Evolutionary conservation across 768 basidiomycete species (phyloP), one percentile per base, ranked within the genome.

Genomic region (Collybia sordida): DNA sequence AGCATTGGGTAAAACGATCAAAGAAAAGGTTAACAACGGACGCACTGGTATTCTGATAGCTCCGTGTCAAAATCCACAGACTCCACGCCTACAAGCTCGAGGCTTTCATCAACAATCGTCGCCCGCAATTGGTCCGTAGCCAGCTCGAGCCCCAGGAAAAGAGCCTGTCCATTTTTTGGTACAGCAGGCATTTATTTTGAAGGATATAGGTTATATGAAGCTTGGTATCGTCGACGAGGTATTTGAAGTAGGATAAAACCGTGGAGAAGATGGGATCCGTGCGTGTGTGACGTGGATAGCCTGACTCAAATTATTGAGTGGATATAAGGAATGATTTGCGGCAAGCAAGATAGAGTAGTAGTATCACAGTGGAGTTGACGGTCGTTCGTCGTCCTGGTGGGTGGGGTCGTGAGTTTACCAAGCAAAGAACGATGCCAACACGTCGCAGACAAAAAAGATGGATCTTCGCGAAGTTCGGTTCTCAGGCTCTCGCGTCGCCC

Each of bases 121-220:
- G 89, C 91, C 42, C 89, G 81, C 38, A 93, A 71, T 68, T 91
- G 87, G 74, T 93, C 91, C 28, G 85, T 85, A 3, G 88, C 85
- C 47, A 93, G 80, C 72, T 93, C 90, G 64, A 94, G 79, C 51
- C 91, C 92, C 36, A 94, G 82, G 70, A 92, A 93, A 58, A 89
- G 78, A 47, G 72, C 67, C 41, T 73, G 72, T 50, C 72, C 72
- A 17, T 70, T 64, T 66, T 79, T 77, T 35, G 72, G 65, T 58
- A 65, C 56, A 49, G 70, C 68, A 53, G 75, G 74, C 76, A 79
- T 73, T 63, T 63, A 59, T 55, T 54, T 55, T 68, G 62, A 45
- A 37, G n/a, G 45, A 51, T 36, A 46, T 51, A 51, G 49, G 43
- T 41, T 40, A 52, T 46, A 46, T 40, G 18, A 46, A 36, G 46